phyloP scores from a whole-genome alignment of 495 filamentous ascomycete genomes.

The Aspergillus leporis region DNA sequence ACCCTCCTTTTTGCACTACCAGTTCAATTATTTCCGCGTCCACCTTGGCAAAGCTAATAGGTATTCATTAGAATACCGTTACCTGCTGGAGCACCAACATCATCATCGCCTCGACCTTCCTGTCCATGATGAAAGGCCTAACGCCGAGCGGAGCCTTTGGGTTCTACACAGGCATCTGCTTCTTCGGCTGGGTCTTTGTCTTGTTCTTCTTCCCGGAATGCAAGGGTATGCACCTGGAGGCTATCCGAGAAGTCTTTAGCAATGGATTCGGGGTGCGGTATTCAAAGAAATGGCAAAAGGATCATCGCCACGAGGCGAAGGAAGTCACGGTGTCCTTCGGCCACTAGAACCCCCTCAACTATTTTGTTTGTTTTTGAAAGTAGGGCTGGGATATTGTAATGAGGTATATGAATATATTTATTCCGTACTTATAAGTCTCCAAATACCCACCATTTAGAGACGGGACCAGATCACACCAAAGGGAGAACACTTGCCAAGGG shows the following conservation, averaged over 20 bases:
- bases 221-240: slow-evolving; percentile 44
- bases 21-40: background rate
- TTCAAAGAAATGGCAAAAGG: slow-evolving; percentile 33
- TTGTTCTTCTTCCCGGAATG: slow-evolving; percentile 47
- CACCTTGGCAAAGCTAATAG: background rate
- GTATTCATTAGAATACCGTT: background rate
- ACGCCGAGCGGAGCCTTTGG: slow-evolving; percentile 49
- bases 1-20: background rate
- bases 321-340: background rate
- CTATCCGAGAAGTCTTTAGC: slow-evolving; percentile 43
- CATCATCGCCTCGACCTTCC: slow-evolving; percentile 49
- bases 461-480: no score
- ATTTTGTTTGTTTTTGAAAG: background rate
- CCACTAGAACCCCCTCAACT: background rate
- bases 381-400: no score
- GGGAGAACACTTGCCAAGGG: no score
- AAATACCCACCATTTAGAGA: no score
- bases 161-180: slow-evolving; percentile 47
- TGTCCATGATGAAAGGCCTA: slow-evolving; percentile 45
- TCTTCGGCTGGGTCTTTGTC: slow-evolving; percentile 43
- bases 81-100: slow-evolving; percentile 49
- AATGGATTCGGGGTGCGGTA: slow-evolving; percentile 43
- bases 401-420: no score
- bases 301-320: background rate
- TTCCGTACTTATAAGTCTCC: no score